Conservation (phyloP, 805 yeast species). For the Lachancea thermotolerans region DNA sequence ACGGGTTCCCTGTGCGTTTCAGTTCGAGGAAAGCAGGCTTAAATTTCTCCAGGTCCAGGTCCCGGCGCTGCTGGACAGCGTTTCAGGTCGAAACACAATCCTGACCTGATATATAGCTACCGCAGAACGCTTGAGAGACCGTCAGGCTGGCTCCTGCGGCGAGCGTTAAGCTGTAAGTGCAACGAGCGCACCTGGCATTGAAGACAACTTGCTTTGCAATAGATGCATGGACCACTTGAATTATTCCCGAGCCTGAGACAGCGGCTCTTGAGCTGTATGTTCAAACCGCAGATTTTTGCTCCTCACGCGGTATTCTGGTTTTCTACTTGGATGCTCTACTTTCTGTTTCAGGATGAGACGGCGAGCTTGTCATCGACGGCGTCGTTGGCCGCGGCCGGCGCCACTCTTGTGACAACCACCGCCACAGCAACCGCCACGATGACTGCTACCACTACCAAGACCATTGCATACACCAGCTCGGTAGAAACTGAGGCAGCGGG, state of each 20-base stretch:
- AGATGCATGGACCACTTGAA: conserved; percentile 7
- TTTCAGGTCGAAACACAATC: conserved; percentile 3
- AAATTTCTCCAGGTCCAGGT: not conserved
- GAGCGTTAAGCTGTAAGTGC: no score
- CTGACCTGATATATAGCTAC: not conserved
- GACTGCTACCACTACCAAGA: not conserved
- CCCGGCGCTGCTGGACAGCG: not conserved
- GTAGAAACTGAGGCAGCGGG: no score
- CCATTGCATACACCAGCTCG: conserved; percentile 1
- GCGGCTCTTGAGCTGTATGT: conserved; percentile 11
- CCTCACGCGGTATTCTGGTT: conserved; percentile 8
- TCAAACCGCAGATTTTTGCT: conserved; percentile 12
- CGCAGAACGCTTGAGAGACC: no score
- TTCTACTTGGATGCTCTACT: conserved; percentile 10
- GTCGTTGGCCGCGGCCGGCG: not conserved
- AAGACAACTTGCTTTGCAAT: conserved; percentile 6
- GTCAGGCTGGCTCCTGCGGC: no score
- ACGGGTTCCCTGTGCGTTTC: conserved; percentile 1
- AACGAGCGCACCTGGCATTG: not conserved
- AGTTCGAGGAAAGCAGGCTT: conserved; percentile 1
- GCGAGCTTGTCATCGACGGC: not conserved
- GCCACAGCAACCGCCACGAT: not conserved
- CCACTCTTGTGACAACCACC: not conserved
- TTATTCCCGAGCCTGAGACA: conserved; percentile 9
- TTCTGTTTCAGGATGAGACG: not conserved